Evolutionary conservation across 192 early-diverging fungal species (phyloP).

Genomic region (Backusella mclennaniae): DNA sequence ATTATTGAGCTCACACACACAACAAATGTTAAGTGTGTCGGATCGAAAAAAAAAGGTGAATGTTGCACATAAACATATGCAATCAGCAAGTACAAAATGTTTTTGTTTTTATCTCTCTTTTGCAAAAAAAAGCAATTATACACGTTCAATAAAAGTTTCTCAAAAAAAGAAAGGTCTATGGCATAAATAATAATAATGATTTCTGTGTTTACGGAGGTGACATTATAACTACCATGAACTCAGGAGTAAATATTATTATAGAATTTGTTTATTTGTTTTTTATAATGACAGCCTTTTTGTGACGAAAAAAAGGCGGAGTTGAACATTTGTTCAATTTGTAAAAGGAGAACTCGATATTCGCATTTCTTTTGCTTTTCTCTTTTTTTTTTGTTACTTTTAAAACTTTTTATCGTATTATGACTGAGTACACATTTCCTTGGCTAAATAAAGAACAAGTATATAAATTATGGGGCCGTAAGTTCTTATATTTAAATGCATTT

Average conservation of each 20-base stretch:
- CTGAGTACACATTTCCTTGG: not conserved
- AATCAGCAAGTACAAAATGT: not conserved
- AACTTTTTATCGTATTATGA: not conserved
- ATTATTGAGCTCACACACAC: not conserved
- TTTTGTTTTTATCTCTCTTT: not conserved
- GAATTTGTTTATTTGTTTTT: conserved; percentile 2
- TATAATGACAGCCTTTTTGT: not conserved
- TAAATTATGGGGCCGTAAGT: conserved; percentile 3
- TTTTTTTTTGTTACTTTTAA: not conserved
- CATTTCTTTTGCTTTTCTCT: not conserved
- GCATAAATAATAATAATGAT: not conserved
- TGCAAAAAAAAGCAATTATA: not conserved
- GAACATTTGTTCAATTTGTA: not conserved
- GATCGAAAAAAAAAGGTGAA: not conserved
- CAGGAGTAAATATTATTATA: conserved; percentile 3
- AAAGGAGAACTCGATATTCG: not conserved
- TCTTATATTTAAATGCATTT: not conserved
- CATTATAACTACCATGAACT: not conserved
- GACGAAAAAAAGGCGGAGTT: not conserved
- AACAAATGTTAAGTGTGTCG: not conserved
- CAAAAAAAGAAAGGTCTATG: not conserved
- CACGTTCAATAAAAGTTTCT: not conserved
- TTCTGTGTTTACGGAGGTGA: not conserved
- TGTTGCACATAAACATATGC: not conserved
- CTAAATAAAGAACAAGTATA: not conserved